Evolutionary conservation across 2,329 filamentous ascomycete species (phyloP), one percentile per base, ranked within the genome.

Genomic region (Fusarium buharicum): DNA sequence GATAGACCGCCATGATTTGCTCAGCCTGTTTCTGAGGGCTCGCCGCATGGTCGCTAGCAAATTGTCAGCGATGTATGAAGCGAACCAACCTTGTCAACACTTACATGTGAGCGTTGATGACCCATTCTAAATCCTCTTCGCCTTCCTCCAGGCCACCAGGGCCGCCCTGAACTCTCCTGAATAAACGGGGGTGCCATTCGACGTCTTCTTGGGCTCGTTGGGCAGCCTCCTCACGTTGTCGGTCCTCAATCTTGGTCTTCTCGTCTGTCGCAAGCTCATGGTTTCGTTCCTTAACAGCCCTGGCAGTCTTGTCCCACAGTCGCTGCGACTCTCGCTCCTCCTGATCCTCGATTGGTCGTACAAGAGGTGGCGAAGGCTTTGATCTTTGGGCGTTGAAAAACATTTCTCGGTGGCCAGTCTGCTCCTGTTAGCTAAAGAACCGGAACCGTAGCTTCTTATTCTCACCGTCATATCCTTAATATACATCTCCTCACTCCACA

Each of bases 401-500:
- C 65, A 94, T 83, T 55, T 96, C 90, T 73, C 91, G 95, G 68
- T 96, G 90, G 38, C 93, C 92, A 45, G 92, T 97, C 92, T 96
- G 58, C 4, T 38, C 16, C 14, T 38, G 40, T 51, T 57, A 59
- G 62, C 30, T 20, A 34, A 31, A 14, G 6, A 33, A 18, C 17
- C 17, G 20, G 18, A 20, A 17, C 17, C 12, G 11, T 5, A n/a
- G n/a, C 13, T 10, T 20, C 7, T 13, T 43, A 37, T 22, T 62
- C 86, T 66, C 81, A 93, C 91, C 74, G 85, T 85, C 61, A 93
- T 74, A 73, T 97, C 85, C 75, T 93, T 97, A 72, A 97, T 90
- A 67, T 84, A 89, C 94, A 99, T 99, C 74, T 98, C 92, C 52
- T 92, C 91, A 67, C 90, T 95, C 95, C 95, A 99, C 51, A 94